phyloP scores from a whole-genome alignment of 768 basidiomycete genomes.

The Tulasnella sp. region DNA sequence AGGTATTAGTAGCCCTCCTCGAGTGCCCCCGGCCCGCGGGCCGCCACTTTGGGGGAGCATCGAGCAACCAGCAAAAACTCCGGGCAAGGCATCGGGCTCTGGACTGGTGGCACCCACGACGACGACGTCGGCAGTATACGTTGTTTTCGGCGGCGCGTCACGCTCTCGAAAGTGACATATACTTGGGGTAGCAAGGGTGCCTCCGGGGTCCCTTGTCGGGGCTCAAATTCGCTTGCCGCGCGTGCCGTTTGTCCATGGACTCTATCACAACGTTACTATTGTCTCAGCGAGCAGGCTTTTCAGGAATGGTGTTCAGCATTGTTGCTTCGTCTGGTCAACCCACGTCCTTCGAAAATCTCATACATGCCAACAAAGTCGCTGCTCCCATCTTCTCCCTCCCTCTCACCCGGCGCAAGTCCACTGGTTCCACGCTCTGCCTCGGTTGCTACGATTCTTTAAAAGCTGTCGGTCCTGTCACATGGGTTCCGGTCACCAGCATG shows the following conservation, averaged over 20 bases:
- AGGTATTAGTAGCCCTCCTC: no score
- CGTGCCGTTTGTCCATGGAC: neutral
- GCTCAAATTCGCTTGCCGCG: neutral
- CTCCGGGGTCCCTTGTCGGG: neutral
- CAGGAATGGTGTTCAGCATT: slow-evolving; percentile 52
- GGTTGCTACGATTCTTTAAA: slow-evolving; percentile 39
- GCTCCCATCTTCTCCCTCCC: slow-evolving; percentile 53
- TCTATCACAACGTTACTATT: no score
- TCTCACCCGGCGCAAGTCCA: slow-evolving; percentile 36
- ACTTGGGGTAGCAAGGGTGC: neutral
- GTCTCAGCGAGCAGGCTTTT: neutral
- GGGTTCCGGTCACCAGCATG: slow-evolving; percentile 36
- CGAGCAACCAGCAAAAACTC: no score
- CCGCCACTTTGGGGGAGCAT: no score
- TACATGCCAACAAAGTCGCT: slow-evolving; percentile 37
- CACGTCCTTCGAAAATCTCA: slow-evolving; percentile 60
- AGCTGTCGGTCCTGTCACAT: slow-evolving; percentile 33
- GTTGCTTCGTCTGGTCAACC: slow-evolving; percentile 41
- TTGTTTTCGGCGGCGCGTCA: no score
- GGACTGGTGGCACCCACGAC: no score
- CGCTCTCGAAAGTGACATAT: no score
- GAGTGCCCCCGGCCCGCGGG: no score
- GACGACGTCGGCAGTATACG: no score
- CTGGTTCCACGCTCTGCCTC: slow-evolving; percentile 46
- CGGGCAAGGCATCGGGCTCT: no score